A percentile compares a stretch with the other conserved stretches of the same genome.
These are phyloP conservation scores for Daedalea quercina DNA, from an alignment of 768 basidiomycete genomes.

Conservation along the genomic window DNA sequence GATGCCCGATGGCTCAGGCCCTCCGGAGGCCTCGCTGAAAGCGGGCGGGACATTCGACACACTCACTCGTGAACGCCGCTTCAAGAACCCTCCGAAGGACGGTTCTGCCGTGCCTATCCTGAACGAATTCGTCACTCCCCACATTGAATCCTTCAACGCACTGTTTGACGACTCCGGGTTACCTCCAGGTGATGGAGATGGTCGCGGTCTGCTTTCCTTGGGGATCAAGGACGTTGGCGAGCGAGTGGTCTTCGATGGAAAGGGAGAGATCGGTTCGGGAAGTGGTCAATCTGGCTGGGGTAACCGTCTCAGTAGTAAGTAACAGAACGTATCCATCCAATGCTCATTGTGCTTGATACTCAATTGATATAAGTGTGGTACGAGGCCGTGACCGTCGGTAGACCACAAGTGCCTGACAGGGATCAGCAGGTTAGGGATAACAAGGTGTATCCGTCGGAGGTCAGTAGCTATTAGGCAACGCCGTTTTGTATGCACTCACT, in stretches of 20 bases:
- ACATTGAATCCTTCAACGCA: constrained; percentile 94
- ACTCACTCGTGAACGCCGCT: constrained; percentile 68
- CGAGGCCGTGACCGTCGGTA: constrained; percentile 73
- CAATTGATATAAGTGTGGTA: constrained; percentile 70
- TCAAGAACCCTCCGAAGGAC: constrained; percentile 66
- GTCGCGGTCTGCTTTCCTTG: constrained; percentile 70
- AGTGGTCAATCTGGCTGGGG: constrained; percentile 60
- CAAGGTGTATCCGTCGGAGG: constrained; percentile 86
- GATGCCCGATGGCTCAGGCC: constrained; percentile 47
- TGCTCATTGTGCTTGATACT: constrained; percentile 2
- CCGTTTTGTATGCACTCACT: too few species aligned
- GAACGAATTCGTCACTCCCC: constrained; percentile 89
- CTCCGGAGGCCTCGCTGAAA: constrained; percentile 22
- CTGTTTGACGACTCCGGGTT: constrained; percentile 91
- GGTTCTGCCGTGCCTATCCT: constrained; percentile 72
- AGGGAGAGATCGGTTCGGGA: constrained; percentile 44
- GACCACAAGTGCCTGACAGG: constrained; percentile 83
- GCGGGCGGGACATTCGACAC: constrained; percentile 68
- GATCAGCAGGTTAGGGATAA: constrained; percentile 70
- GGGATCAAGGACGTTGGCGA: constrained; percentile 81
- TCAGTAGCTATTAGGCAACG: constrained; percentile 30
- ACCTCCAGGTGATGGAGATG: constrained; percentile 66
- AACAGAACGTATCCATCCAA: not conserved
- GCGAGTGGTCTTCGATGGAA: constrained; percentile 89
- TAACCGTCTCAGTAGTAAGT: constrained; percentile 80